A percentile compares a stretch with the other conserved stretches of the same genome.
phyloP scores from a whole-genome alignment of 768 basidiomycete species.

The Lentinus tigrinus region DNA sequence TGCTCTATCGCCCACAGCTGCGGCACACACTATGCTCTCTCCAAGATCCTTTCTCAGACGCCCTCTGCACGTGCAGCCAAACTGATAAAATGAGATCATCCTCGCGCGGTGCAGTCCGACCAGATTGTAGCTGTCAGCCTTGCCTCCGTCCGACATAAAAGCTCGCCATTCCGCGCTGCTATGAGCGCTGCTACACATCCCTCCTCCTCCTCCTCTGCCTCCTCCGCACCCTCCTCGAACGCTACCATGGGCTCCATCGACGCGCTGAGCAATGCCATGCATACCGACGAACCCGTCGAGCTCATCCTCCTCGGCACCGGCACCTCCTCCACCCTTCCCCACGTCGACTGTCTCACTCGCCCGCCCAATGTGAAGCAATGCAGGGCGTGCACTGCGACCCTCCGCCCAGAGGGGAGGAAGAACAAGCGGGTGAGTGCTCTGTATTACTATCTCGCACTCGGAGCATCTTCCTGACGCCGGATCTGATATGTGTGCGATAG shows the following conservation, averaged over 20 bases:
- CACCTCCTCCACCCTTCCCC: constrained; percentile 71
- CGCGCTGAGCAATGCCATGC: neutral
- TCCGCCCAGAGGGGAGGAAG: constrained; percentile 70
- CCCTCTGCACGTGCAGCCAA: constrained; percentile 10
- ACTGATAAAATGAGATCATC: constrained; percentile 9
- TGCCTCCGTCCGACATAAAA: constrained; percentile 1
- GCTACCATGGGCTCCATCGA: constrained; percentile 13
- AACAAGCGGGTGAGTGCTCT: constrained; percentile 54
- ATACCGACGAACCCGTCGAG: constrained; percentile 39
- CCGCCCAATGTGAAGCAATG: constrained; percentile 53
- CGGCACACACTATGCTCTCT: neutral
- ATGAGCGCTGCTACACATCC: neutral
- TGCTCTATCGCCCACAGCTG: constrained; percentile 1
- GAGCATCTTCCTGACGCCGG: neutral
- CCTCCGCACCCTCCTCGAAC: neutral
- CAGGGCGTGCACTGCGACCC: constrained; percentile 65
- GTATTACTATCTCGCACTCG: neutral
- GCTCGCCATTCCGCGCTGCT: neutral
- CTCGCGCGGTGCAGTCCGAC: constrained; percentile 4
- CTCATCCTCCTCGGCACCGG: constrained; percentile 85
- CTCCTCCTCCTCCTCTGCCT: neutral
- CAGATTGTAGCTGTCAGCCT: neutral
- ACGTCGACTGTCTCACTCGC: constrained; percentile 72
- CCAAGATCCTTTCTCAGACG: constrained; percentile 1
- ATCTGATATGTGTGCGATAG: constrained; percentile 17